phyloP scores from a whole-genome alignment of 2,329 filamentous ascomycete species.

The Pezicula carpinea region DNA sequence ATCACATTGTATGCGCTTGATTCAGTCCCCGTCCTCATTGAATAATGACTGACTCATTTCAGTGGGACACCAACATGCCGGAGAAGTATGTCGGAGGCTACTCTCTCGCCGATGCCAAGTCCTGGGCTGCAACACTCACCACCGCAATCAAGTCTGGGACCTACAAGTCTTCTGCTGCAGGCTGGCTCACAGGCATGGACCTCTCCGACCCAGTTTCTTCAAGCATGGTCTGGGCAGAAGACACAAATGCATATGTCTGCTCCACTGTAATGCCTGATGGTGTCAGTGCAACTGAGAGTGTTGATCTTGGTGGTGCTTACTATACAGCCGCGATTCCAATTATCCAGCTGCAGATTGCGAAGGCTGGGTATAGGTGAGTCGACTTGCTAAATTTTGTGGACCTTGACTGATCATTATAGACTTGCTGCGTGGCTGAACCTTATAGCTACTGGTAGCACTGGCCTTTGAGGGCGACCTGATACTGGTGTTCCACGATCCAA shows the following conservation, averaged over 20 bases:
- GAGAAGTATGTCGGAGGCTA: slow-evolving; percentile 57
- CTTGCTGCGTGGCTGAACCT: slow-evolving; percentile 64
- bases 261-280: slow-evolving; percentile 58
- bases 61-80: slow-evolving; percentile 57
- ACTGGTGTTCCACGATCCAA: no score
- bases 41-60: background rate
- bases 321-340: slow-evolving; percentile 57
- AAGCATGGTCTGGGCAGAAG: slow-evolving; percentile 59
- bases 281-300: slow-evolving; percentile 45
- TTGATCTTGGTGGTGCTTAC: slow-evolving; percentile 59
- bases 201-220: slow-evolving; percentile 14
- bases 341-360: slow-evolving; percentile 61
- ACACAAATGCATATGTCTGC: slow-evolving; percentile 59
- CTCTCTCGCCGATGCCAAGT: slow-evolving; percentile 42
- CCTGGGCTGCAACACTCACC: slow-evolving; percentile 54
- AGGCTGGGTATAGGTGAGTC: slow-evolving; percentile 54
- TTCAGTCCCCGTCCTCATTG: background rate
- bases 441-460: slow-evolving; percentile 37
- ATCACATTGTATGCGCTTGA: slow-evolving; percentile 54
- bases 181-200: slow-evolving; percentile 16
- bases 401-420: slow-evolving; percentile 1
- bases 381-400: background rate
- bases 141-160: slow-evolving; percentile 51
- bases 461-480: background rate
- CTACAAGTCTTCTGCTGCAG: slow-evolving; percentile 31